Conservation (phyloP, 2,329 filamentous ascomycete species). For the Colletotrichum phormii region DNA sequence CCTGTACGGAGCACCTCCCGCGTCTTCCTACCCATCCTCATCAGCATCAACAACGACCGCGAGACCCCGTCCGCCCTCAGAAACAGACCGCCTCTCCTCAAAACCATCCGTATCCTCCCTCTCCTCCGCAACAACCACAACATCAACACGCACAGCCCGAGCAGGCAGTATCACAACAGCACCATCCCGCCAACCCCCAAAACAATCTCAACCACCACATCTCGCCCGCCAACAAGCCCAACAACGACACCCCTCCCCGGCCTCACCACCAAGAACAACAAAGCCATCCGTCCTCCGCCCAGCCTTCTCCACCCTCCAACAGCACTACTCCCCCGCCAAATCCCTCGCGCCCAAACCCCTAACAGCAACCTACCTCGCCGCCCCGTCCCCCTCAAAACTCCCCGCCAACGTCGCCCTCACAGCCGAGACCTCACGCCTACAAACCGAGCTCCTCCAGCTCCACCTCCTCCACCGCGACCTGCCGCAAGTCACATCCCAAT, state of each 20-base stretch:
- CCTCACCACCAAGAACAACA: conserved; percentile 12
- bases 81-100: conserved; percentile 10
- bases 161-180: conserved; percentile 34
- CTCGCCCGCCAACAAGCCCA: not conserved
- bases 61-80: conserved; percentile 14
- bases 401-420: conserved; percentile 70
- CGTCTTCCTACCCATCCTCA: not conserved
- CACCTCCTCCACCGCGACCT: conserved; percentile 72
- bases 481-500: conserved; percentile 55
- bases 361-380: conserved; percentile 67
- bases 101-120: conserved; percentile 9
- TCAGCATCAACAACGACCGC: not conserved
- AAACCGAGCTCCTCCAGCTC: conserved; percentile 74
- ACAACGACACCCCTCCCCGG: conserved; percentile 10
- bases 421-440: conserved; percentile 68
- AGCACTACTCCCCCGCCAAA: conserved; percentile 76
- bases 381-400: conserved; percentile 71
- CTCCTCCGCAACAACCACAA: conserved; percentile 15
- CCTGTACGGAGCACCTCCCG: conserved; percentile 22
- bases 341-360: conserved; percentile 70
- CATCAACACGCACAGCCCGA: conserved; percentile 17
- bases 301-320: conserved; percentile 72
- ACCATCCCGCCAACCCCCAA: not conserved
- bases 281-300: conserved; percentile 54
- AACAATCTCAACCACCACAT: not conserved